These are phyloP conservation scores for Russula sp. DNA, from an alignment of 768 basidiomycete species.

Conservation along the genomic window DNA sequence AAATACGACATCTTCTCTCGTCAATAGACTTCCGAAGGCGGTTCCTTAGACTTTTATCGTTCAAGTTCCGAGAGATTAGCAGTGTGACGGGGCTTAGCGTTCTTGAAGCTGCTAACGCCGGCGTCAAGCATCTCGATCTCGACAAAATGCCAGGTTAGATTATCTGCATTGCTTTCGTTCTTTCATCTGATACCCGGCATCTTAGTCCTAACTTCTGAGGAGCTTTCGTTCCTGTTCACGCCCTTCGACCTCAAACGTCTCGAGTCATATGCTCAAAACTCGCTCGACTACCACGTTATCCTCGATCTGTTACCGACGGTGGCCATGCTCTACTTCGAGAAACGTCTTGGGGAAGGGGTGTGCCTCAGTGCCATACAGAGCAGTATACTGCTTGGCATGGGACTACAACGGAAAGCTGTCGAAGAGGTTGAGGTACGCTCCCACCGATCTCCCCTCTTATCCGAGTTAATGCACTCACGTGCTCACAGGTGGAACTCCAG, in stretches of 20 bases:
- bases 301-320: constrained; percentile 84
- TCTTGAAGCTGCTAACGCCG: constrained; percentile 73
- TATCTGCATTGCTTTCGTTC: background rate
- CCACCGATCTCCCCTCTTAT: background rate
- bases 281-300: constrained; percentile 94
- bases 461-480: background rate
- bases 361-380: constrained; percentile 84
- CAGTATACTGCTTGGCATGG: constrained; percentile 83
- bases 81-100: constrained; percentile 83
- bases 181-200: constrained; percentile 30
- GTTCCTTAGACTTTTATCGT: constrained; percentile 85
- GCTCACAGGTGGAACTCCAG: constrained; percentile 61
- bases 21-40: constrained; percentile 81
- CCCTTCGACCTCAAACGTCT: constrained; percentile 96
- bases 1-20: background rate
- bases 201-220: constrained; percentile 42
- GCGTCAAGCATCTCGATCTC: constrained; percentile 43
- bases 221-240: constrained; percentile 60
- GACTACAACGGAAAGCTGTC: constrained; percentile 81
- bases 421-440: constrained; percentile 78
- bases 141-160: constrained; percentile 36
- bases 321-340: constrained; percentile 81
- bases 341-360: constrained; percentile 56
- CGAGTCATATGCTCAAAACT: constrained; percentile 92
- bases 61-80: constrained; percentile 91